Conservation (phyloP, 2,329 filamentous ascomycete genomes). For the Phialemonium atrogriseum region DNA sequence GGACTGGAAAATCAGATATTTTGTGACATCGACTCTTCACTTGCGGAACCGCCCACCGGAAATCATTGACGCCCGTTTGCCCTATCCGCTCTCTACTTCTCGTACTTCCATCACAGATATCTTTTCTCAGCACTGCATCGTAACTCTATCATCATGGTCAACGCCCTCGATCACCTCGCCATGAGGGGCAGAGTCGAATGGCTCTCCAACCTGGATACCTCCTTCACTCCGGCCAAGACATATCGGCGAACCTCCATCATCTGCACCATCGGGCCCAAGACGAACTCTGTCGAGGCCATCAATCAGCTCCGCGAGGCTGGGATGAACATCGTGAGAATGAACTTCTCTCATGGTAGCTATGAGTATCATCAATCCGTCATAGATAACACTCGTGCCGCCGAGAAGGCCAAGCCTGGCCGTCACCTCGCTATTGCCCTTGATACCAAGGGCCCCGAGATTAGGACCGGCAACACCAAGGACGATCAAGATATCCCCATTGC, state of each 20-base stretch:
- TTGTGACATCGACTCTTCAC: too few species aligned
- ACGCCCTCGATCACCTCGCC: conserved; percentile 79
- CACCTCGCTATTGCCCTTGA: conserved; percentile 92
- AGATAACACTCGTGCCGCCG: conserved; percentile 85
- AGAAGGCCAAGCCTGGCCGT: conserved; percentile 67
- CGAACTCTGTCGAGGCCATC: conserved; percentile 95
- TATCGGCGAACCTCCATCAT: conserved; percentile 97
- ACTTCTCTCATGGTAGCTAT: conserved; percentile 93
- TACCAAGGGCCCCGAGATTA: conserved; percentile 57
- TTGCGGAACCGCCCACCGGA: too few species aligned
- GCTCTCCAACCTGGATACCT: conserved; percentile 72
- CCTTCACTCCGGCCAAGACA: conserved; percentile 77
- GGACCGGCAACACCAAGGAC: conserved; percentile 62
- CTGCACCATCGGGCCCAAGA: conserved; percentile 98
- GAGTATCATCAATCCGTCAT: conserved; percentile 94
- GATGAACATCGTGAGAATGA: conserved; percentile 99
- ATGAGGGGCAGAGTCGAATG: conserved; percentile 63
- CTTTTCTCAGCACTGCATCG: too few species aligned
- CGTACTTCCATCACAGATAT: too few species aligned
- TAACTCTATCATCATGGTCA: too few species aligned
- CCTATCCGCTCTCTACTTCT: too few species aligned
- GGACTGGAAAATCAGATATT: too few species aligned
- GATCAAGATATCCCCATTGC: conserved; percentile 74
- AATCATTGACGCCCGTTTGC: too few species aligned
- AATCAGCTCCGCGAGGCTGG: conserved; percentile 85